Evolutionary conservation across 176 grass and related monocot genomes (phyloP).

Genomic region (Zizania latifolia): DNA sequence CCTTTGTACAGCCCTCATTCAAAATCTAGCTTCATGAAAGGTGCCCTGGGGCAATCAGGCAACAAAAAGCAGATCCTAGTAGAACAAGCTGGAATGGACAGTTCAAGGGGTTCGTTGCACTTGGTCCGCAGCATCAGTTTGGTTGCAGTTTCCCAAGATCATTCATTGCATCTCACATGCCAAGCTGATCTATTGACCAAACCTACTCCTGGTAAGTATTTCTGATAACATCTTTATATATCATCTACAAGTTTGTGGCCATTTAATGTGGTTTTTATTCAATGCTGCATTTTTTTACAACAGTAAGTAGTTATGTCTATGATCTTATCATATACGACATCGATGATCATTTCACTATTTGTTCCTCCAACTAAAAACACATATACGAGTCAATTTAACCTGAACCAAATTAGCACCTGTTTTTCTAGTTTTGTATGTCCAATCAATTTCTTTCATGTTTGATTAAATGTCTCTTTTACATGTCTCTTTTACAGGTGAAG

Average conservation of each 20-base stretch:
- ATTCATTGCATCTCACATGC: slow-evolving; percentile 73
- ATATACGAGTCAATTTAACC: not conserved
- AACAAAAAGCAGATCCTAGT: slow-evolving; percentile 80
- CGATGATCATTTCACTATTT: not conserved
- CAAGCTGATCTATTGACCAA: slow-evolving; percentile 56
- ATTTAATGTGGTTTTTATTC: slow-evolving; percentile 13
- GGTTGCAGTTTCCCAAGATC: slow-evolving; percentile 72
- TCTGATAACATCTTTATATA: not conserved
- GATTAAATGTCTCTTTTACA: not conserved
- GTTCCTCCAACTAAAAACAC: not conserved
- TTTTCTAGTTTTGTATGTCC: not conserved
- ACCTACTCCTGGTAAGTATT: slow-evolving; percentile 48
- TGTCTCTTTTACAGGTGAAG: slow-evolving; percentile 45
- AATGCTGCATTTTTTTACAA: not conserved
- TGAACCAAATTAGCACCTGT: not conserved
- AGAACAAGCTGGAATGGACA: slow-evolving; percentile 63
- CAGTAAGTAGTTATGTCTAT: not conserved
- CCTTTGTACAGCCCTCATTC: slow-evolving; percentile 77
- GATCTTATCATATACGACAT: not conserved
- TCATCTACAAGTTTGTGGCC: not conserved
- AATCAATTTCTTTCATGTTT: not conserved
- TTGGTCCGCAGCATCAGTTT: slow-evolving; percentile 91
- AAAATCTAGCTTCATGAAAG: slow-evolving; percentile 86
- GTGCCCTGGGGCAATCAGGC: slow-evolving; percentile 46
- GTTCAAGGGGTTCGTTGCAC: slow-evolving; percentile 65